These are phyloP conservation scores for Phytophthora sansomeana DNA, from an alignment of 352 stramenopile species.

Conservation along the genomic window DNA sequence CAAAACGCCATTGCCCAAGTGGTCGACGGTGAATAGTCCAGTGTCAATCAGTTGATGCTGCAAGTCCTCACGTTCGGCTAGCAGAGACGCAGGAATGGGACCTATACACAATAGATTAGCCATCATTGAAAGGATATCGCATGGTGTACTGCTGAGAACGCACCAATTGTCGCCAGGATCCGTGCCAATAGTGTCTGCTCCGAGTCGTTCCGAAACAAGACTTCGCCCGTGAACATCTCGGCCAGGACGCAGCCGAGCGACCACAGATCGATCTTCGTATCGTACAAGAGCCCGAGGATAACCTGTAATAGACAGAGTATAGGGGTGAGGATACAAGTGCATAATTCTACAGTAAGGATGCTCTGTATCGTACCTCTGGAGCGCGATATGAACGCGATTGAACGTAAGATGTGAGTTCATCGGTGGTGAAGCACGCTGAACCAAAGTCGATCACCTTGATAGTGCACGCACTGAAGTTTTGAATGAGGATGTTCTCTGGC, in stretches of 20 bases:
- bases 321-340: conserved; percentile 64
- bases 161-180: conserved; percentile 86
- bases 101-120: conserved; percentile 32
- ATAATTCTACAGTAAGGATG: not conserved
- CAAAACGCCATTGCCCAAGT: conserved; percentile 59
- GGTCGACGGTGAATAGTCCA: conserved; percentile 60
- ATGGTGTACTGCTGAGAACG: conserved; percentile 9
- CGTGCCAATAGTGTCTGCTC: conserved; percentile 94
- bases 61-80: conserved; percentile 59
- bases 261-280: conserved; percentile 91
- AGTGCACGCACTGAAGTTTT: conserved; percentile 90
- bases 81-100: conserved; percentile 69
- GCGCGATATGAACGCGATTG: conserved; percentile 98
- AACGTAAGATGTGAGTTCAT: conserved; percentile 97
- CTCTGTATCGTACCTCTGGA: conserved; percentile 86
- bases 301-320: conserved; percentile 55
- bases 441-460: conserved; percentile 99
- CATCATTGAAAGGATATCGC: not conserved
- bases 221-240: conserved; percentile 89
- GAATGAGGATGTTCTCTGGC: conserved; percentile 97
- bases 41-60: conserved; percentile 67
- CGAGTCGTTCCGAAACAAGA: conserved; percentile 89
- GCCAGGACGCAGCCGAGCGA: conserved; percentile 89
- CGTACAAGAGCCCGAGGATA: conserved; percentile 95
- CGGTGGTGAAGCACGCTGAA: conserved; percentile 95